These are phyloP conservation scores for Yarrowia osloensis DNA, from an alignment of 805 yeast species.

Conservation along the genomic window DNA sequence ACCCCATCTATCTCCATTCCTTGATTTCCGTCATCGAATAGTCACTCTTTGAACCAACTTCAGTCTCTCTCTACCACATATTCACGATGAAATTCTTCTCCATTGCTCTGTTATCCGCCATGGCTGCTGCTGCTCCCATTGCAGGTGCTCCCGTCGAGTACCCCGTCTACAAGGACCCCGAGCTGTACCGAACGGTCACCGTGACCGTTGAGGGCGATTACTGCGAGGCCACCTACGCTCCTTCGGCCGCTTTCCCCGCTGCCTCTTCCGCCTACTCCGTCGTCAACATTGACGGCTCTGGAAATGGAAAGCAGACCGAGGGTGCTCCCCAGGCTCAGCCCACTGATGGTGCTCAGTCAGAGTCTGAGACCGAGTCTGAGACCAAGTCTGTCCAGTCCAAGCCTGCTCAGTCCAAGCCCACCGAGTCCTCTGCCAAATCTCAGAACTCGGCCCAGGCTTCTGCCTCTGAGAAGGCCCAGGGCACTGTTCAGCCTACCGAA, in stretches of 20 bases:
- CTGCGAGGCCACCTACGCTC: conserved; percentile 31
- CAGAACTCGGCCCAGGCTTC: not conserved
- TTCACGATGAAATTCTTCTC: not conserved
- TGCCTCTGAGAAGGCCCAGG: not conserved
- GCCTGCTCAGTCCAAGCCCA: too few species aligned
- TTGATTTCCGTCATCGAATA: not conserved
- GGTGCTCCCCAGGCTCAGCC: not conserved
- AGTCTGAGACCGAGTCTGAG: not conserved
- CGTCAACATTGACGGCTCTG: conserved; percentile 36
- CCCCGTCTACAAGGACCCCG: conserved; percentile 27
- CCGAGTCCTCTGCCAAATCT: conserved; percentile 3
- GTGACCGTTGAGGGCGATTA: conserved; percentile 33
- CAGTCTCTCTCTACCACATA: not conserved
- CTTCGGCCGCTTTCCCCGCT: conserved; percentile 33
- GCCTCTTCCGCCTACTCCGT: conserved; percentile 34
- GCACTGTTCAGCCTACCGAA: too few species aligned
- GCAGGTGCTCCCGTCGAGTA: conserved; percentile 5
- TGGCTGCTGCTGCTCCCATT: conserved; percentile 22
- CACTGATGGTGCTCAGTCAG: not conserved
- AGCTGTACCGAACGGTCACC: conserved; percentile 33
- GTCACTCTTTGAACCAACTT: not conserved
- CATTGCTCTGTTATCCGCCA: not conserved
- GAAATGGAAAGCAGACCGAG: conserved; percentile 5
- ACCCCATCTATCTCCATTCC: not conserved
- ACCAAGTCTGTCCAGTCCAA: not conserved